Base-by-base conservation (phyloP, 2,329 filamentous ascomycete species). In the Gremmenia infestans region DNA sequence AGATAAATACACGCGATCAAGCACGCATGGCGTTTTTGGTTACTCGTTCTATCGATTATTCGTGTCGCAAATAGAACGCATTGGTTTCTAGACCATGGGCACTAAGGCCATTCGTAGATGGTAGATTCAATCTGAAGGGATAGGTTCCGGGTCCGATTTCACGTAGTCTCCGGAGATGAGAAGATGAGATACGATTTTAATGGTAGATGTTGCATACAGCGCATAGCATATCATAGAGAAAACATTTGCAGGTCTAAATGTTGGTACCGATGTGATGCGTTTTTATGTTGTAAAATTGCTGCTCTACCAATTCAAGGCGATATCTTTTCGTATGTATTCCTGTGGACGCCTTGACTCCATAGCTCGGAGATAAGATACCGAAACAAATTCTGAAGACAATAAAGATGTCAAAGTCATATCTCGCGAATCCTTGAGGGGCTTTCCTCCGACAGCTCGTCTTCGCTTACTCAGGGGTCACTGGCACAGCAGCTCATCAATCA, bases 71-170 rank as follows among this genome's bases (percentile, higher is more conserved):
- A 32, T 32, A 32, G 28, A 32, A 32, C 28, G 28, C 28, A 32
- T 32, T 32, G 28, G 28, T 32, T 32, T 52, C 50, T 60, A 62
- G 60, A 62, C 58, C 58, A 61, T 59, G 36, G 51, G 49, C 50
- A 32, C 8, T 9, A 11, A 32, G 28, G 28, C 28, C 28, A 32
- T 32, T 32, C 28, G 28, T 32, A 11, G 28, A 32, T 32, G 28
- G 9, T 32, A 12, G 28, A 32, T 11, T 32, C 28, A 32, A 32
- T 32, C 8, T 11, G 28, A 32, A 32, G 23, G 42, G 39, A 39
- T 50, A 19, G 7, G 17, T 36, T 53, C 19, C 52, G 36, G 52
- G 53, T 55, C 49, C 56, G 46, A 9, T 28, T 39, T 48, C 52
- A 9, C 11, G 28, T 12, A 12, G 28, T 32, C 28, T 32, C 28